These are phyloP conservation scores for Celoporthe dispersa DNA, from an alignment of 2,329 filamentous ascomycete species.

Conservation along the genomic window DNA sequence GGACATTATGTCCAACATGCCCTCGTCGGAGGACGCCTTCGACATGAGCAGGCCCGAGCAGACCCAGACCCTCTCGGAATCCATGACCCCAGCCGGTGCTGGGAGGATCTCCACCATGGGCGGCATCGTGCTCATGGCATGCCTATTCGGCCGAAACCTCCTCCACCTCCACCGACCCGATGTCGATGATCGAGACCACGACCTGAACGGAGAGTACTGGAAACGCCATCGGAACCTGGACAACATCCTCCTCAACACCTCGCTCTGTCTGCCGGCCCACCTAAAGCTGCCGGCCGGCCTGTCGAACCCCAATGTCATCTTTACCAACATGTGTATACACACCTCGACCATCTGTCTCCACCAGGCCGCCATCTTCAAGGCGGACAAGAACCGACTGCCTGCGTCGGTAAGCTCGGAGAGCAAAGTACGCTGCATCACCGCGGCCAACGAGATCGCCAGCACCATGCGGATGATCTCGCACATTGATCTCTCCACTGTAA, in stretches of 20 bases:
- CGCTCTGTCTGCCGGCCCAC: constrained; percentile 78
- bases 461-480: constrained; percentile 97
- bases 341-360: constrained; percentile 97
- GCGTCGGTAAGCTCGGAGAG: constrained; percentile 82
- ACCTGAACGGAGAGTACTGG: constrained; percentile 95
- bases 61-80: constrained; percentile 71
- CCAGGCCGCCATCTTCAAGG: constrained; percentile 97
- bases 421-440: constrained; percentile 89
- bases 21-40: constrained; percentile 82
- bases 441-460: constrained; percentile 89
- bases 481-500: constrained; percentile 79
- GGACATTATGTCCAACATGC: constrained; percentile 87
- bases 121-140: constrained; percentile 82
- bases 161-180: constrained; percentile 89
- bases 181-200: constrained; percentile 78
- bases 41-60: constrained; percentile 76
- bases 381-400: constrained; percentile 83
- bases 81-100: constrained; percentile 73
- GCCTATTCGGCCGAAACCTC: constrained; percentile 87
- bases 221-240: constrained; percentile 89
- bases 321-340: constrained; percentile 96
- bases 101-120: constrained; percentile 77
- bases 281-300: constrained; percentile 80
- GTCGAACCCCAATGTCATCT: constrained; percentile 81
- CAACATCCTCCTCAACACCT: constrained; percentile 85